Evolutionary conservation across 78 protist genomes (phyloP).

Genomic region (Capsaspora owczarzaki): DNA sequence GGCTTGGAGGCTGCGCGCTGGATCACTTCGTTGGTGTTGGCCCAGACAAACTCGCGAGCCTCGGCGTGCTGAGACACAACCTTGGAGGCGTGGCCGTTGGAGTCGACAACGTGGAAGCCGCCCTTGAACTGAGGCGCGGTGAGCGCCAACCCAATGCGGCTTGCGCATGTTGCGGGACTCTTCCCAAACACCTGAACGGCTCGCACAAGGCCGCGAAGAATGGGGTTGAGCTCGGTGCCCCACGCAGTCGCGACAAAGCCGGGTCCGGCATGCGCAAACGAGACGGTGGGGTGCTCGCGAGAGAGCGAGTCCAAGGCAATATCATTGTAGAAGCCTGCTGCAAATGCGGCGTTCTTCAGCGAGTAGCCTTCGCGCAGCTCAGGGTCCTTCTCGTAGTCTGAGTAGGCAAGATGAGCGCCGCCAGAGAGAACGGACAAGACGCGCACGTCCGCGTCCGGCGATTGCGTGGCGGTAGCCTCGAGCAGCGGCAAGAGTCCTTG

Average conservation of each 20-base stretch:
- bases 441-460: too few relatives aligned
- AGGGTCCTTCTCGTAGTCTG: neutral
- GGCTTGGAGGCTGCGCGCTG: too few relatives aligned
- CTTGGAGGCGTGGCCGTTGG: too few relatives aligned
- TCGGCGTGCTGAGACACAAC: too few relatives aligned
- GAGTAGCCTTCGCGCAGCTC: neutral
- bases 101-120: neutral
- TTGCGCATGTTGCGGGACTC: neutral
- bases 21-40: too few relatives aligned
- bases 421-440: slow-evolving; percentile 8
- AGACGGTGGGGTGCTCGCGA: neutral
- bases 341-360: slow-evolving; percentile 3
- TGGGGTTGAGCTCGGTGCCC: neutral
- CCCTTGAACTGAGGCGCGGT: neutral
- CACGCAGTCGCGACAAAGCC: slow-evolving; percentile 15
- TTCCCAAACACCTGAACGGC: slow-evolving; percentile 3
- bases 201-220: neutral
- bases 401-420: neutral
- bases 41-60: too few relatives aligned
- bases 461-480: neutral
- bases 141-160: too few relatives aligned
- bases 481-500: slow-evolving; percentile 5
- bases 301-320: neutral
- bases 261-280: slow-evolving; percentile 18
- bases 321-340: slow-evolving; percentile 17